Evolutionary conservation across 2,329 filamentous ascomycete species (phyloP).

Genomic region (Monilinia fructigena): DNA sequence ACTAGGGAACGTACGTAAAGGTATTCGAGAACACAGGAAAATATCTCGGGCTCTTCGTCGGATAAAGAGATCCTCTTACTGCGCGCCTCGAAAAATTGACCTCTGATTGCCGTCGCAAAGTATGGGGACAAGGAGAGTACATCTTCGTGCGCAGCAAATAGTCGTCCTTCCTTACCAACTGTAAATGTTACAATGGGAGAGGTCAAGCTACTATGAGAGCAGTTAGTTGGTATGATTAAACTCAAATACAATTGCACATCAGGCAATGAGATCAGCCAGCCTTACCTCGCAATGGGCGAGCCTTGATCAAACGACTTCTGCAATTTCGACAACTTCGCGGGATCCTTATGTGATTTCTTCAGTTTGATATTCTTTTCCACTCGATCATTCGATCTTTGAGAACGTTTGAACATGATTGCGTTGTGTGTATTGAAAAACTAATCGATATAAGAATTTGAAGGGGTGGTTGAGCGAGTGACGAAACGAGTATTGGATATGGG

Average conservation of each 20-base stretch:
- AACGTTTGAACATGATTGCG: slow-evolving; percentile 84
- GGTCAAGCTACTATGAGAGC: slow-evolving; percentile 40
- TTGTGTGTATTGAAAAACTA: slow-evolving; percentile 29
- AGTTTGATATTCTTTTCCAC: slow-evolving; percentile 85
- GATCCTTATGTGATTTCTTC: slow-evolving; percentile 76
- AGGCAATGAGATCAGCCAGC: slow-evolving; percentile 22
- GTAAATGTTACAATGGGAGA: slow-evolving; percentile 83
- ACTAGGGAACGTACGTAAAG: slow-evolving; percentile 59
- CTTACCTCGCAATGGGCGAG: slow-evolving; percentile 50
- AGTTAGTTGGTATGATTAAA: slow-evolving; percentile 21
- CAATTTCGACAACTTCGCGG: slow-evolving; percentile 79
- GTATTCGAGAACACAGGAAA: slow-evolving; percentile 92
- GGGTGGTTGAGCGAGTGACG: slow-evolving; percentile 39
- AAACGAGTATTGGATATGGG: slow-evolving; percentile 38
- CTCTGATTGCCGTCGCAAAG: slow-evolving; percentile 71
- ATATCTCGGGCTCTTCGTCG: slow-evolving; percentile 83
- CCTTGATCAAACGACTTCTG: slow-evolving; percentile 72
- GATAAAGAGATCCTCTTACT: slow-evolving; percentile 74
- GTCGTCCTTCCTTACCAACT: slow-evolving; percentile 78
- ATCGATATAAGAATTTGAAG: slow-evolving; percentile 30
- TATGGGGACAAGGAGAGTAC: slow-evolving; percentile 83
- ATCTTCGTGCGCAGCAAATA: slow-evolving; percentile 95
- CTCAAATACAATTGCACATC: neutral
- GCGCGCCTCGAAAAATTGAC: slow-evolving; percentile 71
- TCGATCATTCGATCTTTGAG: slow-evolving; percentile 79